Conservation (phyloP, 2,329 filamentous ascomycete genomes). For the Microsporum audouinii region DNA sequence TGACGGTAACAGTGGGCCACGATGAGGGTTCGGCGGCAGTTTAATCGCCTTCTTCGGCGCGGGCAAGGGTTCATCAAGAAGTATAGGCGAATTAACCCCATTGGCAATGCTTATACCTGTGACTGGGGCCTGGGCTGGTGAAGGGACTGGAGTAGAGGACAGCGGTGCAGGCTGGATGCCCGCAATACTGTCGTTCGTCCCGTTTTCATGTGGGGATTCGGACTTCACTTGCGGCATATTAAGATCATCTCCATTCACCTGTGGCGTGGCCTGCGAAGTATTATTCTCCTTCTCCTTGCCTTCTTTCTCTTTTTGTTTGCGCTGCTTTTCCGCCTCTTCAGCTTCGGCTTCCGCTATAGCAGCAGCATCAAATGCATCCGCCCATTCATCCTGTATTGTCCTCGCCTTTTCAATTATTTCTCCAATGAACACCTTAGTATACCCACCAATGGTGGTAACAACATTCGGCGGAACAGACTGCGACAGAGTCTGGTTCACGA, state of each 20-base stretch:
- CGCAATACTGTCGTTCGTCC: neutral
- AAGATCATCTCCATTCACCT: neutral
- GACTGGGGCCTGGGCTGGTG: neutral
- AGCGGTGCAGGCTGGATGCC: neutral
- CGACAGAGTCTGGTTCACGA: conserved; percentile 56
- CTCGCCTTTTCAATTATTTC: conserved; percentile 55
- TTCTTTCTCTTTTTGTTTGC: conserved; percentile 18
- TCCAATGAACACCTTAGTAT: conserved; percentile 56
- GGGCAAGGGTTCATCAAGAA: neutral
- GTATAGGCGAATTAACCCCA: neutral
- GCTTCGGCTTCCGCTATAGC: conserved; percentile 46
- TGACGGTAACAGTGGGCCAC: conserved; percentile 37
- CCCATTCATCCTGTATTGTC: conserved; percentile 47
- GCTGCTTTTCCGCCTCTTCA: conserved; percentile 45
- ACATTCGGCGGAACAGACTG: conserved; percentile 55
- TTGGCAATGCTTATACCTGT: too few relatives aligned
- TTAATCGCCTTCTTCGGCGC: conserved; percentile 18
- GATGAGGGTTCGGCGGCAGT: conserved; percentile 35
- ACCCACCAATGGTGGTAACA: conserved; percentile 52
- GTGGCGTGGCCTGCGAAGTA: neutral
- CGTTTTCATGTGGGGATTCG: neutral
- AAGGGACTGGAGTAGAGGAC: neutral
- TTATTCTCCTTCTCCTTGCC: neutral
- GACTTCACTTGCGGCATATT: neutral
- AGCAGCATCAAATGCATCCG: conserved; percentile 40